Percentiles rank a stretch among this genome's conserved stretches.
These are phyloP conservation scores for Myxozyma vanderwaltii DNA, from an alignment of 805 yeast genomes.

Conservation along the genomic window DNA sequence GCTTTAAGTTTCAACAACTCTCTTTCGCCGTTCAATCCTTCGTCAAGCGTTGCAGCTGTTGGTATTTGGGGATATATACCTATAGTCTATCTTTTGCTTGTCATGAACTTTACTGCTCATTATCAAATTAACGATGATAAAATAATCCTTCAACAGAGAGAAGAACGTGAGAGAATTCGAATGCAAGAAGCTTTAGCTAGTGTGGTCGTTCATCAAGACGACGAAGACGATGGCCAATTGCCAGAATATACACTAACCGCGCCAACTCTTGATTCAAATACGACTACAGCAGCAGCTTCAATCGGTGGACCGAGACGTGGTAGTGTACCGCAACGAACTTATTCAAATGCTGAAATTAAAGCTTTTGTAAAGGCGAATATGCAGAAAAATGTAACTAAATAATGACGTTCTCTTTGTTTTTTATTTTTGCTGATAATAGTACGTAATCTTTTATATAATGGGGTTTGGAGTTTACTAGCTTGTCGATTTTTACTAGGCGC, in stretches of 20 bases:
- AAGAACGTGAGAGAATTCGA: slow-evolving; percentile 26
- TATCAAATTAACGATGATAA: slow-evolving; percentile 37
- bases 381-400: not conserved
- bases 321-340: slow-evolving; percentile 13
- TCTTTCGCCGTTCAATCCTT: slow-evolving; percentile 36
- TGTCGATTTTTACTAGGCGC: too few relatives aligned
- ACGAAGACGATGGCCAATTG: not conserved
- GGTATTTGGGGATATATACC: slow-evolving; percentile 38
- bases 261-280: not conserved
- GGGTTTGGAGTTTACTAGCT: too few relatives aligned
- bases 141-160: slow-evolving; percentile 30
- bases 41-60: slow-evolving; percentile 33
- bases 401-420: too few relatives aligned
- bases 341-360: slow-evolving; percentile 26
- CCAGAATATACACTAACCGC: not conserved
- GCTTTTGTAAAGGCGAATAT: slow-evolving; percentile 19
- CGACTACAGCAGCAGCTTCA: not conserved
- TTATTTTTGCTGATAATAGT: too few relatives aligned
- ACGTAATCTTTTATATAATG: too few relatives aligned
- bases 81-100: slow-evolving; percentile 31
- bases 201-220: slow-evolving; percentile 18
- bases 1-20: slow-evolving; percentile 22
- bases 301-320: not conserved
- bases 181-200: slow-evolving; percentile 11
- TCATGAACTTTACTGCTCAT: slow-evolving; percentile 36